Percentiles rank a stretch among this genome's conserved stretches.
Conservation (phyloP, 768 basidiomycete genomes). For the Pulveroboletus sp. region DNA sequence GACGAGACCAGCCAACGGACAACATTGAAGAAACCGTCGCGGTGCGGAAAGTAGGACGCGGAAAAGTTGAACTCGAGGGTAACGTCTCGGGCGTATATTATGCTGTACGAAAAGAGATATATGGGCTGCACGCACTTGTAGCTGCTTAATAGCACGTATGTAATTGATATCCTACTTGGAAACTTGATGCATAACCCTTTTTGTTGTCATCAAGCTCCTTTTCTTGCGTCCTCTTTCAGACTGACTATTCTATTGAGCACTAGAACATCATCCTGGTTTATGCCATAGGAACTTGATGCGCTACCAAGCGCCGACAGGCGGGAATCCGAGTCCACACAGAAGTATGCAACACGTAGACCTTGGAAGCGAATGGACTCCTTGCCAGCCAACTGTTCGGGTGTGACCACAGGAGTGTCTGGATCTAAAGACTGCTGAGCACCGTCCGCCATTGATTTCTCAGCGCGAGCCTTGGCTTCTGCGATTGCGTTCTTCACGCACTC, state of each 20-base stretch:
- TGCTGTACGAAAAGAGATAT: constrained; percentile 84
- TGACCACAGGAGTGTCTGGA: constrained; percentile 67
- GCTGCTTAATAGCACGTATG: constrained; percentile 45
- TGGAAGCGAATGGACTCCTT: constrained; percentile 96
- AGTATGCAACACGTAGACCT: constrained; percentile 93
- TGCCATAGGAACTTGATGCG: constrained; percentile 37
- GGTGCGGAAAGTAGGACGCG: constrained; percentile 83
- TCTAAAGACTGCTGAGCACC: constrained; percentile 32
- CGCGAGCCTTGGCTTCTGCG: constrained; percentile 60
- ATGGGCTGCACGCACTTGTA: constrained; percentile 86
- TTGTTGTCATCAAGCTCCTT: constrained; percentile 35
- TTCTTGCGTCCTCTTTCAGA: constrained; percentile 92
- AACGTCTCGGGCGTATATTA: constrained; percentile 87
- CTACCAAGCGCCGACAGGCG: constrained; percentile 63
- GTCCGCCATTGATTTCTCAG: constrained; percentile 55
- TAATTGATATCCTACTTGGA: constrained; percentile 6
- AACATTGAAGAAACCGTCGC: constrained; percentile 69
- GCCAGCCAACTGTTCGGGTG: constrained; percentile 73
- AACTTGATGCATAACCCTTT: too few species aligned
- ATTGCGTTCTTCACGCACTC: constrained; percentile 61
- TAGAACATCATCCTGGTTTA: constrained; percentile 71
- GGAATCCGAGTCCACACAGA: constrained; percentile 88
- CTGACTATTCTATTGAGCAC: constrained; percentile 91
- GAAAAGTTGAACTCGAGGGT: constrained; percentile 88
- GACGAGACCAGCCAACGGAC: constrained; percentile 39